Percentiles rank a stretch among this genome's conserved stretches.
These are phyloP conservation scores for Bisporella sp. DNA, from an alignment of 2,329 filamentous ascomycete genomes.

Conservation along the genomic window DNA sequence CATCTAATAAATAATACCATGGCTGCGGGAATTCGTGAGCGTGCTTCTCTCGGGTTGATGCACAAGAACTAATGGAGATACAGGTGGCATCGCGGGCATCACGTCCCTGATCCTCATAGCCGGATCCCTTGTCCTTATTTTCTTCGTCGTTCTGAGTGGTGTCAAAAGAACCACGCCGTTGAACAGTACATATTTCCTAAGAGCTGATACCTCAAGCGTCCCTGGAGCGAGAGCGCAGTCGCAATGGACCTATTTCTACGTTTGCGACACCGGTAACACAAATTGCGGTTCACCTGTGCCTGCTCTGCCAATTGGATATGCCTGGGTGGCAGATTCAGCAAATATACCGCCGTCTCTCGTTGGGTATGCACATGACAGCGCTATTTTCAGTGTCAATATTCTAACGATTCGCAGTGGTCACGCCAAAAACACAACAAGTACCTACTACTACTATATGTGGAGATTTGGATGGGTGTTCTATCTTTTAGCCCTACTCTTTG, in stretches of 20 bases:
- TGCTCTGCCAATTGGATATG: slow-evolving; percentile 67
- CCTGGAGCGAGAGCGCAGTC: slow-evolving; percentile 56
- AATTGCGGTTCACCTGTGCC: slow-evolving; percentile 58
- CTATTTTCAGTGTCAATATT: neutral
- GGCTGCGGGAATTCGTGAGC: neutral
- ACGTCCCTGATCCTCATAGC: slow-evolving; percentile 55
- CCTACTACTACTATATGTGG: slow-evolving; percentile 72
- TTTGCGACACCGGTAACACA: slow-evolving; percentile 60
- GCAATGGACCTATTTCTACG: slow-evolving; percentile 87
- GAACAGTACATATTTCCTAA: slow-evolving; percentile 77
- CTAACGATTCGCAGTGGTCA: slow-evolving; percentile 35
- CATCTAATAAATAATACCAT: neutral
- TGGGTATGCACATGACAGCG: slow-evolving; percentile 32
- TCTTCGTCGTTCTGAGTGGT: slow-evolving; percentile 60
- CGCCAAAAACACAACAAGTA: slow-evolving; percentile 47
- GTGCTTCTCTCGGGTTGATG: neutral
- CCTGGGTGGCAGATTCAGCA: slow-evolving; percentile 48
- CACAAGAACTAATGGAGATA: neutral
- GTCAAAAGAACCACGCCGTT: slow-evolving; percentile 48
- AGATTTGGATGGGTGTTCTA: slow-evolving; percentile 92
- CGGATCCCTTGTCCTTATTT: slow-evolving; percentile 54
- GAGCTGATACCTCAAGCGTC: slow-evolving; percentile 69
- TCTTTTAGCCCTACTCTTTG: slow-evolving; percentile 78
- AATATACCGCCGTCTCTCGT: slow-evolving; percentile 48
- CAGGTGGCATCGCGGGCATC: slow-evolving; percentile 49